A percentile compares a stretch with the other conserved stretches of the same genome.
Evolutionary conservation across 1,284 basidiomycete genomes (phyloP).

Genomic region (Ceratobasidium sp.): DNA sequence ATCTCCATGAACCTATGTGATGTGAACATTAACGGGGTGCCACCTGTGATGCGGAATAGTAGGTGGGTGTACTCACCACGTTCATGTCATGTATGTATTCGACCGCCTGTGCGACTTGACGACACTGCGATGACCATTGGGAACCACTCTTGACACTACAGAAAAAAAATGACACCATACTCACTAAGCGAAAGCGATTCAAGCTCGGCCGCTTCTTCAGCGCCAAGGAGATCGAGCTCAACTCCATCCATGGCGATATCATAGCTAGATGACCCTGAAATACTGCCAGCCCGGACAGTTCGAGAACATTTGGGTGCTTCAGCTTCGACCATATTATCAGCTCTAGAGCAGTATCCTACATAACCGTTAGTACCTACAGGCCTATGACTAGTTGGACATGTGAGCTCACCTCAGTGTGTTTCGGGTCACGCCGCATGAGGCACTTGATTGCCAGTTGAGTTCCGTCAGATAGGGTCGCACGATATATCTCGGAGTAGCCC

Average conservation of each 20-base stretch:
- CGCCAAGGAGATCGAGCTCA: neutral
- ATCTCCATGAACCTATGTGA: slow-evolving; percentile 9
- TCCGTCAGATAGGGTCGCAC: neutral
- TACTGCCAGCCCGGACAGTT: slow-evolving; percentile 1
- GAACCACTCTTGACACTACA: too few species aligned
- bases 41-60: too few species aligned
- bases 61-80: too few species aligned
- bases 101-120: too few species aligned
- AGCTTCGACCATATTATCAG: slow-evolving; percentile 3
- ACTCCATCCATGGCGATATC: neutral
- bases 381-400: too few species aligned
- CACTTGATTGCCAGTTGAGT: neutral
- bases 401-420: neutral
- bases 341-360: slow-evolving; percentile 2
- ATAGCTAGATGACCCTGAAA: slow-evolving; percentile 2
- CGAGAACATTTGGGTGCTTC: neutral
- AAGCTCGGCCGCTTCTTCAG: neutral
- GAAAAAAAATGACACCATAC: neutral
- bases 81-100: too few species aligned
- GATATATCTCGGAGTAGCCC: neutral
- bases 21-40: too few species aligned
- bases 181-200: neutral
- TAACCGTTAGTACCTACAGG: too few species aligned
- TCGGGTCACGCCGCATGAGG: neutral
- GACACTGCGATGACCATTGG: too few species aligned